A percentile compares a stretch with the other conserved stretches of the same genome.
These are phyloP conservation scores for Gastrodia elata DNA, from an alignment of 106 monocot species.

Conservation along the genomic window DNA sequence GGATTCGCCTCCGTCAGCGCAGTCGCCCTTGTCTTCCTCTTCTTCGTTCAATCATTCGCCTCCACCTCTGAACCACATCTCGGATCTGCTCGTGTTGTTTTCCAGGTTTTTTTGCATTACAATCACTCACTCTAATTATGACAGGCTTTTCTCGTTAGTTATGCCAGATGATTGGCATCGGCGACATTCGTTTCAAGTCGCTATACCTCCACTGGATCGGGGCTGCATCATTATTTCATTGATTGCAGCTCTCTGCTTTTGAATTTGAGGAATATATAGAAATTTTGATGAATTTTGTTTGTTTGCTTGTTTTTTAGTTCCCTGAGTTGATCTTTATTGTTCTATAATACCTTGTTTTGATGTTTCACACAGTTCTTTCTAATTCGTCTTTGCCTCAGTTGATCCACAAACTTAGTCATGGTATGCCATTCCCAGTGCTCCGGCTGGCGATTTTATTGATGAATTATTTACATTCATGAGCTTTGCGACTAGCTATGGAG, in stretches of 20 bases:
- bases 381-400: not conserved
- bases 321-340: not conserved
- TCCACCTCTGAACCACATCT: conserved; percentile 26
- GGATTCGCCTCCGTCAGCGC: not conserved
- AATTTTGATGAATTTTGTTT: not conserved
- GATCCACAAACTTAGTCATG: not conserved
- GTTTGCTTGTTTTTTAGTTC: not conserved
- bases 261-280: not conserved
- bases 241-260: not conserved
- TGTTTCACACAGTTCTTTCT: not conserved
- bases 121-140: not conserved
- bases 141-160: not conserved
- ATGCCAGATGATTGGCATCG: not conserved
- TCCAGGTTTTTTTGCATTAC: conserved; percentile 43
- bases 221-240: not conserved
- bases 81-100: conserved; percentile 82
- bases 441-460: not conserved
- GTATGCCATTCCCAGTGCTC: not conserved
- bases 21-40: conserved; percentile 19
- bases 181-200: not conserved
- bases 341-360: not conserved
- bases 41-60: conserved; percentile 15
- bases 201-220: not conserved
- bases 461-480: not conserved
- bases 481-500: conserved; percentile 71